Conservation (phyloP, 2,329 filamentous ascomycete species). For the Pleurostoma richardsiae region DNA sequence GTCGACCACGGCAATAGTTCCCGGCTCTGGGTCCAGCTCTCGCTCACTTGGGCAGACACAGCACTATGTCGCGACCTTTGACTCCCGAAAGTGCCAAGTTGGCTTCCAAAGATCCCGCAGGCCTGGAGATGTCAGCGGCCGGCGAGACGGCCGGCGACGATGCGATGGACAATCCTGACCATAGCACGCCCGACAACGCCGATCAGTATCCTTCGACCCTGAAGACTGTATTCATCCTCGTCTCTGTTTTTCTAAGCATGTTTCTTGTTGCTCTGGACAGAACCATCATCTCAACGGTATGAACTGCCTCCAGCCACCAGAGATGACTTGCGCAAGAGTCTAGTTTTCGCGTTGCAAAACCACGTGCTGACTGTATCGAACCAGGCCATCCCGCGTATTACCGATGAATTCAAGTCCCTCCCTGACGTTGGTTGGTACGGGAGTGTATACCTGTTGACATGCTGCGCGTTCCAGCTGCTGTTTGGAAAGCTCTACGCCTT, state of each 20-base stretch:
- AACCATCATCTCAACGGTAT: constrained; percentile 10
- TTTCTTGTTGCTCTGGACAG: constrained; percentile 12
- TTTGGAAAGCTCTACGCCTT: constrained; percentile 17
- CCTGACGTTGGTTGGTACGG: constrained; percentile 17
- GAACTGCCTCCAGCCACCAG: not conserved
- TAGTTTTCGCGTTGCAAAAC: not conserved
- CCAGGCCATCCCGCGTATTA: constrained; percentile 14
- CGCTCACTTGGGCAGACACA: too few relatives aligned
- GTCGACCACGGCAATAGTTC: too few relatives aligned
- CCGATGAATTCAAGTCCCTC: constrained; percentile 19
- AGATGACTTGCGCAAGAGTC: not conserved
- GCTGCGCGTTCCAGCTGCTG: constrained; percentile 14
- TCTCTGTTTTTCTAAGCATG: constrained; percentile 9
- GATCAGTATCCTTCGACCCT: not conserved
- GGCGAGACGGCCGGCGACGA: not conserved
- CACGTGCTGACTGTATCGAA: constrained; percentile 5
- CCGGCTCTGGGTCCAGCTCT: too few relatives aligned
- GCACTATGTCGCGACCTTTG: not conserved
- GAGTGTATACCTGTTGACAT: constrained; percentile 14
- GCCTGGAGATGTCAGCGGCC: not conserved
- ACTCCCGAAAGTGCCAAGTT: not conserved
- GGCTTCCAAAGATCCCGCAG: not conserved
- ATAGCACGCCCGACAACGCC: not conserved
- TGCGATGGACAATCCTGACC: not conserved
- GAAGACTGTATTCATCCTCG: not conserved